Base-by-base conservation (phyloP, 176 grass and related monocot genomes). In the Saccharum spontaneum region DNA sequence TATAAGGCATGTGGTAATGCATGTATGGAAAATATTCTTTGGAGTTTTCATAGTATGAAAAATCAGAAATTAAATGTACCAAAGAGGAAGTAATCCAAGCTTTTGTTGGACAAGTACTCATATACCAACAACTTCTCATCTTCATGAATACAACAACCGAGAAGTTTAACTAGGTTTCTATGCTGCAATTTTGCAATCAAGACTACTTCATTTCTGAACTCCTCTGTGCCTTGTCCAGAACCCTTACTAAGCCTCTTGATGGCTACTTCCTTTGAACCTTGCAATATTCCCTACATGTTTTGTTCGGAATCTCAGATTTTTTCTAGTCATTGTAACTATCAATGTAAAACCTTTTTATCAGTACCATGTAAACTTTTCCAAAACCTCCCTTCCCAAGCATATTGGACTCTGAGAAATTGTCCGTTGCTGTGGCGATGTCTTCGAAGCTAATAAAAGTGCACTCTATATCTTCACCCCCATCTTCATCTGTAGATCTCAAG, bases 151-250 rank as follows among this genome's bases (percentile, higher is more conserved):
- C 60, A 26, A 10, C 60, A 62, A 62, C 60, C 60, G 17, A 76
- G 59, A 60, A 85, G 78, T 62, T 22, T 86, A 31, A 86, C 83
- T 45, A 77, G 20, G 14, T 76, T 84, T 4, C 12, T 83, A 16
- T 83, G 81, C 11, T 83, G 81, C 52, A 83, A 13, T 4, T 83
- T 72, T 6, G 38, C 16, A 5, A 84, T 75, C 5, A 84, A 43
- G 46, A 75, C 39, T n/a, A 38, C 39, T 75, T 84, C 82, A 10
- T 75, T 84, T 74, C 18, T 36, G 0, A 84, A 84, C 17, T 83
- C 55, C 26, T 72, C 79, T 1, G 65, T 30, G 2, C 88, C 88
- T 83, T 90, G 84, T 3, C 26, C 55, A 13, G 73, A 69, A 3
- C 66, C 8, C 60, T 28, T 28, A 28, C 28, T 62, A 12, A 62